Evolutionary conservation across 768 basidiomycete species (phyloP).

Genomic region (Kwoniella newhampshirensis): DNA sequence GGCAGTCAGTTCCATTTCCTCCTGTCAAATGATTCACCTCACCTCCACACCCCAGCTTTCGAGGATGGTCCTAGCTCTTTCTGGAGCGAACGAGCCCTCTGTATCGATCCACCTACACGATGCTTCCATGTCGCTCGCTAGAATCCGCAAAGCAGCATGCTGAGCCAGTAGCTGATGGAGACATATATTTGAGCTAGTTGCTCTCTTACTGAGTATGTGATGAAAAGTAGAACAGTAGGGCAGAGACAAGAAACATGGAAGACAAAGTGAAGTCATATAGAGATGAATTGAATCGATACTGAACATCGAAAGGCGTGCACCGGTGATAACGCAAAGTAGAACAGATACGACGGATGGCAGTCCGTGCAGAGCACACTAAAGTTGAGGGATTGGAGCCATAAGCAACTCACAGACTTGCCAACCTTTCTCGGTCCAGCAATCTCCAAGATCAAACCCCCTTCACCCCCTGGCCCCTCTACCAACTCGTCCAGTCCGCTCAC

Average conservation of each 20-base stretch:
- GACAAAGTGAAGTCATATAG: too few species aligned
- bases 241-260: background rate
- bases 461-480: conserved; percentile 32
- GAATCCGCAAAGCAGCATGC: conserved; percentile 32
- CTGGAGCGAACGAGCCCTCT: conserved; percentile 43
- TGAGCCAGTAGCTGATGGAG: conserved; percentile 50
- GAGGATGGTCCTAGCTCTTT: conserved; percentile 36
- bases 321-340: too few species aligned
- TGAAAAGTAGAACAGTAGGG: too few species aligned
- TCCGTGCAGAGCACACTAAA: too few species aligned
- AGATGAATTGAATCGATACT: too few species aligned
- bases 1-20: too few species aligned
- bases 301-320: too few species aligned
- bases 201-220: background rate
- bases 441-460: conserved; percentile 39
- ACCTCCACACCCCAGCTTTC: conserved; percentile 27
- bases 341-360: too few species aligned
- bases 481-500: conserved; percentile 29
- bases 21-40: too few species aligned
- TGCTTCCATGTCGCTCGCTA: conserved; percentile 24
- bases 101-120: conserved; percentile 49
- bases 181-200: too few species aligned
- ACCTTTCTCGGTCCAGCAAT: conserved; percentile 36
- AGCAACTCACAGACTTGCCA: conserved; percentile 39
- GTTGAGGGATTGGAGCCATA: too few species aligned